Base-by-base conservation (phyloP, 116 monocot genomes). In the Cymodocea nodosa region DNA sequence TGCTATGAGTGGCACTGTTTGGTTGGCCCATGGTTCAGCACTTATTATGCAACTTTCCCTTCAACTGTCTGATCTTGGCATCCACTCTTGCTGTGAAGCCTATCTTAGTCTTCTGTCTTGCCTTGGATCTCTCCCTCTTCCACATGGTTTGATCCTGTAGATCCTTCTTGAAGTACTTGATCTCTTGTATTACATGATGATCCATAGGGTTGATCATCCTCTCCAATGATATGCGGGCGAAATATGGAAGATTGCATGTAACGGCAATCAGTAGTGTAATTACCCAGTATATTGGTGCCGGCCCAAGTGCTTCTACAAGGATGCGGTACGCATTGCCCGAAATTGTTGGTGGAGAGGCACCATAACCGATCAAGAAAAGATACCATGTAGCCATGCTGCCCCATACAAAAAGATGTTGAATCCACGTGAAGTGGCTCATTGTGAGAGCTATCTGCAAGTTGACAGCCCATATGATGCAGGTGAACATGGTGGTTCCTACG, bases 111-210 rank as follows among this genome's bases (percentile, higher is more conserved):
- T 77, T 63, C 63, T 84, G 81, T 48, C 84, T 73, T 2, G 90
- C 90, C 65, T 84, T 84, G 0, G 84, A 82, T 9, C 80, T 60
- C 67, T 91, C 90, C 68, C 87, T 81, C 23, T 77, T 82, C 87
- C 90, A 91, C 87, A 91, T 91, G n/a, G 66, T 59, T 19, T 79
- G 76, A 59, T 91, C 90, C 68, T 73, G 76, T 9, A 86, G 55
- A 68, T 86, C 87, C 70, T 87, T 84, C 68, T 69, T 81, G 50
- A 65, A 90, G 66, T 78, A 74, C 71, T 90, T 90, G 44, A 90
- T 90, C 74, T 90, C 90, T 35, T 86, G 90, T 17, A 86, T 91
- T 54, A 91, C 81, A 78, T 91, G 90, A 72, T 86, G 90, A 54
- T 91, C 90, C 77, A 87, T 67, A 3, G 90, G 90, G n/a, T 81